Conservation (phyloP, 306 rosid genomes). For the Quercus wislizeni region DNA sequence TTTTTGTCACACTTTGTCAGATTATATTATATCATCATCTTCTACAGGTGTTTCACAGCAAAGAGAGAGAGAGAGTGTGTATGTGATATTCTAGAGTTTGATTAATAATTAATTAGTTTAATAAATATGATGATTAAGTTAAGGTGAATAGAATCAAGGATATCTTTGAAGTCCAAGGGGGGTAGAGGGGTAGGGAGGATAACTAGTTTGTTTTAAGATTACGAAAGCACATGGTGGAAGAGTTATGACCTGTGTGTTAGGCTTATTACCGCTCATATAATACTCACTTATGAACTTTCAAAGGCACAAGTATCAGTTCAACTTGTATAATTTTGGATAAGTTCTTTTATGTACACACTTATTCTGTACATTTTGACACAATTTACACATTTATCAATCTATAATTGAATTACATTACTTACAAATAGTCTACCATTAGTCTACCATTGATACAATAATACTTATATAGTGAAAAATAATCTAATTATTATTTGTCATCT, state of each 20-base stretch:
- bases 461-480: too few species aligned
- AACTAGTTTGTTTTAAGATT: conserved; percentile 33
- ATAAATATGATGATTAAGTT: not conserved
- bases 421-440: too few species aligned
- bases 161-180: conserved; percentile 9
- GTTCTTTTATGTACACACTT: too few species aligned
- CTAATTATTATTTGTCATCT: too few species aligned
- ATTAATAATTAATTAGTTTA: not conserved
- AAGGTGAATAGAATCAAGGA: not conserved
- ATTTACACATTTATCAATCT: too few species aligned
- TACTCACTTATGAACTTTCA: not conserved
- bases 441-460: too few species aligned
- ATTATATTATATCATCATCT: conserved; percentile 16
- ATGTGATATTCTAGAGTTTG: not conserved
- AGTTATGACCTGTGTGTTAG: conserved; percentile 23
- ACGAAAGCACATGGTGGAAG: conserved; percentile 31
- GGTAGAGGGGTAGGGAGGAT: not conserved
- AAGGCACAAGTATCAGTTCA: conserved; percentile 13
- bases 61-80: not conserved
- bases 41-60: conserved; percentile 46
- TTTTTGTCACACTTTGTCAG: conserved; percentile 45
- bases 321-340: conserved; percentile 4
- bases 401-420: too few species aligned
- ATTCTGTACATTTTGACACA: too few species aligned
- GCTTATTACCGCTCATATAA: not conserved